phyloP scores from a whole-genome alignment of 2,329 filamentous ascomycete species.

The Macrophomina phaseolina region DNA sequence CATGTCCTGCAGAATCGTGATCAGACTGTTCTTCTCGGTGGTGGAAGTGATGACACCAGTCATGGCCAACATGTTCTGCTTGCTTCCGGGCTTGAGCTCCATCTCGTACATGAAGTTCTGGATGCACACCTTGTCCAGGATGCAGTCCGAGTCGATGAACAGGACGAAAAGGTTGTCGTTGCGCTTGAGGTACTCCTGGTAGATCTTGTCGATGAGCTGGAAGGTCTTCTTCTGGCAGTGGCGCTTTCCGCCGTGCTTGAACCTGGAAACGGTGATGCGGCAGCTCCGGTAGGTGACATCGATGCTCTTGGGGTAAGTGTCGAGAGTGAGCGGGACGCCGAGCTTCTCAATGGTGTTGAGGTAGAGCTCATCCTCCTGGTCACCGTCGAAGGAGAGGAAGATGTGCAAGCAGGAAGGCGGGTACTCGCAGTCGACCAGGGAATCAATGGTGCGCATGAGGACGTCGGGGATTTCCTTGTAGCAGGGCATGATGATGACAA shows the following conservation, averaged over 20 bases:
- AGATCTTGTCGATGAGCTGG: conserved; percentile 90
- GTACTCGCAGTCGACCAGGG: conserved; percentile 92
- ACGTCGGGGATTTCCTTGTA: conserved; percentile 90
- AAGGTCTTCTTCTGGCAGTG: conserved; percentile 94
- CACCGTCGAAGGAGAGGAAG: conserved; percentile 93
- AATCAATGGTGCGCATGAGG: conserved; percentile 84
- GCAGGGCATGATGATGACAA: conserved; percentile 95
- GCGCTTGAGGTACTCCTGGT: conserved; percentile 80
- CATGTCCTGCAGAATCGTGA: conserved; percentile 95
- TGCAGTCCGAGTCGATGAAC: conserved; percentile 97
- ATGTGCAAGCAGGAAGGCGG: conserved; percentile 91
- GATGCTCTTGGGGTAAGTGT: conserved; percentile 85
- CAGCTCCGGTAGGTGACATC: conserved; percentile 84
- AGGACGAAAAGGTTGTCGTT: conserved; percentile 94
- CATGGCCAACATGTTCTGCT: conserved; percentile 94
- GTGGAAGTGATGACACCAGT: conserved; percentile 97
- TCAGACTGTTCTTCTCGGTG: conserved; percentile 83
- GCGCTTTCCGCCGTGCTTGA: conserved; percentile 90
- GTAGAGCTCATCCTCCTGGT: conserved; percentile 86
- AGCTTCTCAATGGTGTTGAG: conserved; percentile 84
- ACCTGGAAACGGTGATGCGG: conserved; percentile 88
- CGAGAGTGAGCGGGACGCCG: conserved; percentile 77
- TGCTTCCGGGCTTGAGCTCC: conserved; percentile 93
- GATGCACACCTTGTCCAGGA: conserved; percentile 86
- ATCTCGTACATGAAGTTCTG: conserved; percentile 99